These are phyloP conservation scores for Xylaria digitata DNA, from an alignment of 2,329 filamentous ascomycete genomes.

Conservation along the genomic window DNA sequence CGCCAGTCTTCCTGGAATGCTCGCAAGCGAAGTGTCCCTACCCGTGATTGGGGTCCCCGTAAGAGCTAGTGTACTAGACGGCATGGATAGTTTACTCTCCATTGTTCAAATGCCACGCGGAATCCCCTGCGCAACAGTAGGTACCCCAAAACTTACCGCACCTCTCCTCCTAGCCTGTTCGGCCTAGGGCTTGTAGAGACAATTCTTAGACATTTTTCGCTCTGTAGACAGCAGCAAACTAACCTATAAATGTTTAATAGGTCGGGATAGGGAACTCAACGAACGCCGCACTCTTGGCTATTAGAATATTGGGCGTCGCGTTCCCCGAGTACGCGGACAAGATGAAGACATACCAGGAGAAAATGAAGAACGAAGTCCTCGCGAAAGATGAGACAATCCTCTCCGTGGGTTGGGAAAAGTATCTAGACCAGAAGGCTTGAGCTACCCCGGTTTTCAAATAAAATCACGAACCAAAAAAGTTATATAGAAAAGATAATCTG, in stretches of 20 bases:
- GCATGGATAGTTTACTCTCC: conserved; percentile 75
- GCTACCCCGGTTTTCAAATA: background rate
- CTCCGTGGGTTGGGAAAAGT: conserved; percentile 34
- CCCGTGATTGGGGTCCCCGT: conserved; percentile 84
- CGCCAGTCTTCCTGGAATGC: conserved; percentile 39
- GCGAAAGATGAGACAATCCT: conserved; percentile 37
- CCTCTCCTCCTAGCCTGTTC: background rate
- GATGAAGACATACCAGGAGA: conserved; percentile 70
- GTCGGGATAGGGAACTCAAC: conserved; percentile 85
- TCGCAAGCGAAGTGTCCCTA: conserved; percentile 67
- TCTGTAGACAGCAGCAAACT: background rate
- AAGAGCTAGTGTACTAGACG: conserved; percentile 77
- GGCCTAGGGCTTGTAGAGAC: background rate
- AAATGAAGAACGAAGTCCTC: conserved; percentile 71
- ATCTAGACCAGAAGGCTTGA: conserved; percentile 27
- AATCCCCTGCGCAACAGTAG: conserved; percentile 73
- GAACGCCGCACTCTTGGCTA: conserved; percentile 79
- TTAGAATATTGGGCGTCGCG: conserved; percentile 71
- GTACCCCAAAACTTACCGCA: background rate
- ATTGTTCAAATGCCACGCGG: conserved; percentile 84
- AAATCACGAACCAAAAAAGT: too few relatives aligned
- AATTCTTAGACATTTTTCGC: background rate
- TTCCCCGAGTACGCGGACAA: conserved; percentile 66
- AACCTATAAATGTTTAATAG: conserved; percentile 5
- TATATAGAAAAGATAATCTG: too few relatives aligned